phyloP scores from a whole-genome alignment of 805 yeast genomes.

The Yarrowia deformans region DNA sequence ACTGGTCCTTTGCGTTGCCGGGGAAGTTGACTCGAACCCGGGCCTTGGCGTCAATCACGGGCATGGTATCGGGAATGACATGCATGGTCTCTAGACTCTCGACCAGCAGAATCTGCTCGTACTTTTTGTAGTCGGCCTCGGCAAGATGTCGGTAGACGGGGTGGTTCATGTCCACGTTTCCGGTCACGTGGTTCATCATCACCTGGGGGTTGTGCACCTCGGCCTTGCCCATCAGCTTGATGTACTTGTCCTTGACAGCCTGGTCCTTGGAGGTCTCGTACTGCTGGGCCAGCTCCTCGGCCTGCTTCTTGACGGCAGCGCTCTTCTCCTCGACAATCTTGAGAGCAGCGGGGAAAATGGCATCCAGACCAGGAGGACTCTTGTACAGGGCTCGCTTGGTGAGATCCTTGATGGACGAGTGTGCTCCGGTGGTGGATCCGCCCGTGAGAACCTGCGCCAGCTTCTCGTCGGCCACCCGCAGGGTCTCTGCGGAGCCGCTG shows the following conservation, averaged over 20 bases:
- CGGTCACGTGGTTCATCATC: constrained; percentile 63
- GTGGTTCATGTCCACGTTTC: constrained; percentile 66
- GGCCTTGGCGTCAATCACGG: constrained; percentile 82
- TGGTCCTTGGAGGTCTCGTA: constrained; percentile 44
- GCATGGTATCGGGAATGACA: constrained; percentile 92
- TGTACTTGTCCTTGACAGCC: constrained; percentile 42
- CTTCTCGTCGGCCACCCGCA: constrained; percentile 30
- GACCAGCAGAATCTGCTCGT: constrained; percentile 80
- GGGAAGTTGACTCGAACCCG: constrained; percentile 80
- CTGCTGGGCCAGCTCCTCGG: constrained; percentile 52
- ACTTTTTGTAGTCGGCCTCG: constrained; percentile 72
- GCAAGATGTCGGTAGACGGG: constrained; percentile 82
- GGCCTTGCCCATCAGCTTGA: constrained; percentile 60
- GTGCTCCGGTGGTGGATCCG: not conserved
- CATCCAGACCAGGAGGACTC: constrained; percentile 73
- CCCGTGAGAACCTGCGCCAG: not conserved
- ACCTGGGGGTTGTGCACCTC: constrained; percentile 88
- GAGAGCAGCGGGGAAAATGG: constrained; percentile 75
- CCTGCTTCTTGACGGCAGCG: constrained; percentile 54
- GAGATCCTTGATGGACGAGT: constrained; percentile 28
- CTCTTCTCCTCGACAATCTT: constrained; percentile 61
- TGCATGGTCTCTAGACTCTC: constrained; percentile 87
- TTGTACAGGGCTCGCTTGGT: constrained; percentile 54
- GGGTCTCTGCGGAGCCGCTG: constrained; percentile 34
- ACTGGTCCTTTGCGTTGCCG: constrained; percentile 62